Base-by-base conservation (phyloP, 306 rosid species). In the Medicago truncatula region DNA sequence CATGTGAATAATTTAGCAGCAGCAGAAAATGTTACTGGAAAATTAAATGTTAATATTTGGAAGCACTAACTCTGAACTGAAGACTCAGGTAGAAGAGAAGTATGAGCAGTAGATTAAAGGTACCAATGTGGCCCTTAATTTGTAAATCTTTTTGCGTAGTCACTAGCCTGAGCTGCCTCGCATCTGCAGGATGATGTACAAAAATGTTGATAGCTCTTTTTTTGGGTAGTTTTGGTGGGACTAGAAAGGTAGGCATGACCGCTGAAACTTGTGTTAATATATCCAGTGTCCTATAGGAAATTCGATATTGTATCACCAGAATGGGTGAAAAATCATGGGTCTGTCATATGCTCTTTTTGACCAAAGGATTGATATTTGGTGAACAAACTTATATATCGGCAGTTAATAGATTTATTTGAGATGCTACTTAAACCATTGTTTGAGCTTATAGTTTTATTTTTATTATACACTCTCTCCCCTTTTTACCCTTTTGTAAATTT, bases 1-100 rank as follows among this genome's bases (percentile, higher is more conserved):
- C 77, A 40, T 67, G 70, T 25, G 79, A 79, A 77, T 82, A 75
- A 74, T 59, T 21, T 60, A 49, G 71, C 12, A 66, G 76, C 81
- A 57, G 71, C 59, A 52, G 41, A 46, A 21, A 57, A 46, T 69
- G 15, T 71, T 46, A 20, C 41, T 17, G 54, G 73, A 18, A 60
- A 71, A 58, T 65, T 2, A 38, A 57, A 39, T 80, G 68, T 54
- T 63, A 39, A 77, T 74, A 74, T 56, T 21, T 79, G 61, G 16
- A 58, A 59, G 53, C 44, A 43, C 23, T 13, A 43, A 70, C 73
- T 62, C 14, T 4, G 1, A 53, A 38, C 40, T 40, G 13, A 54
- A 69, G 44, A 77, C 62, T n/a, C 6, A 16, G 70, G 39, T 38
- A 68, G 60, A n/a, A 56, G 39, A 76, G 31, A 49, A 64, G 10